phyloP scores from a whole-genome alignment of 1,284 basidiomycete genomes.

The Sanghuangporus sanghuang region DNA sequence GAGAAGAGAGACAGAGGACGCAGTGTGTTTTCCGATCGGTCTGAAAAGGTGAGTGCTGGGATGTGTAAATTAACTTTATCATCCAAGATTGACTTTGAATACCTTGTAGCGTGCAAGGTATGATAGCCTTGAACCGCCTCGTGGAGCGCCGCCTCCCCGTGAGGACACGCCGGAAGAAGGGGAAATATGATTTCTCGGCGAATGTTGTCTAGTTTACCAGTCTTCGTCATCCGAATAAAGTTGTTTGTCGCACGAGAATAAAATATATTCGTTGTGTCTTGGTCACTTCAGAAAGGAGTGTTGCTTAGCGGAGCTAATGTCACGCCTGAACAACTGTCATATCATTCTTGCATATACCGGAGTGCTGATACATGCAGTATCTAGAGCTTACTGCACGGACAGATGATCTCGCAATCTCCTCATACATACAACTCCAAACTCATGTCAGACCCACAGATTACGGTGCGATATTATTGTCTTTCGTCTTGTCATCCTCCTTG shows the following conservation, averaged over 20 bases:
- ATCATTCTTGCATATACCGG: no score
- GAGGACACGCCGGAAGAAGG: slow-evolving; percentile 77
- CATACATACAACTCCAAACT: no score
- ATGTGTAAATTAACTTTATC: slow-evolving; percentile 4
- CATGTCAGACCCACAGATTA: no score
- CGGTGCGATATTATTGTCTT: no score
- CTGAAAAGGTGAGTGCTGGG: slow-evolving; percentile 54
- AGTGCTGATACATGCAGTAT: no score
- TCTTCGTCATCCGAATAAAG: background rate
- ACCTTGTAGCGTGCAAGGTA: slow-evolving; percentile 46
- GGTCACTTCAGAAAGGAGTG: no score
- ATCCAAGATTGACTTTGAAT: background rate
- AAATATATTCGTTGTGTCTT: background rate
- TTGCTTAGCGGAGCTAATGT: no score
- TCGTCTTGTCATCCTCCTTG: no score
- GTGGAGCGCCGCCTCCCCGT: slow-evolving; percentile 34
- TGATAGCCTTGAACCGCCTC: slow-evolving; percentile 32
- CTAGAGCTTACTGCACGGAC: no score
- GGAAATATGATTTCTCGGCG: slow-evolving; percentile 46
- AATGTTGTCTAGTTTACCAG: background rate
- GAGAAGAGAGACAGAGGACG: slow-evolving; percentile 20
- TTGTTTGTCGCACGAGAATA: background rate
- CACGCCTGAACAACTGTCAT: no score
- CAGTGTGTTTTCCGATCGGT: slow-evolving; percentile 29
- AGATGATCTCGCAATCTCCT: no score